These are phyloP conservation scores for Candida anutae DNA, from an alignment of 1,139 yeast species.

Conservation along the genomic window DNA sequence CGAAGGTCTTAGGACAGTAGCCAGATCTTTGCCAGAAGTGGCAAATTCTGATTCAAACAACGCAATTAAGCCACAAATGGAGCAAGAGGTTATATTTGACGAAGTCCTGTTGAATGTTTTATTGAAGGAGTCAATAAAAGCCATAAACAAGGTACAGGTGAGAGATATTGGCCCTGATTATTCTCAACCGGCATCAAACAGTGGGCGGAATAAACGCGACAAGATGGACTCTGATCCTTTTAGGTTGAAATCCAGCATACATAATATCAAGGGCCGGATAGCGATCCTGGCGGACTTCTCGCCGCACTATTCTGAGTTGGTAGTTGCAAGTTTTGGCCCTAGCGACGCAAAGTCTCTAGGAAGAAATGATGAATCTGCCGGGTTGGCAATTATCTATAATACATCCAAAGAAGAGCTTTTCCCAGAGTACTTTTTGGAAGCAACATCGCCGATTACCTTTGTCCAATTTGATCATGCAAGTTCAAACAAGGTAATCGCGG, in stretches of 20 bases:
- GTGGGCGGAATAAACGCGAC: not conserved
- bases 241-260: slow-evolving; percentile 1
- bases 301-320: slow-evolving; percentile 30
- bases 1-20: too few relatives aligned
- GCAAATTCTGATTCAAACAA: not conserved
- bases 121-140: slow-evolving; percentile 13
- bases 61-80: not conserved
- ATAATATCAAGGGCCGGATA: slow-evolving; percentile 7
- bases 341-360: not conserved
- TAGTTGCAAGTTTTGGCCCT: slow-evolving; percentile 26
- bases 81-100: slow-evolving; percentile 2
- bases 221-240: slow-evolving; percentile 2
- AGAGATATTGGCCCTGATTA: slow-evolving; percentile 6
- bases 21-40: not conserved
- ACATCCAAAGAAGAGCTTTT: slow-evolving; percentile 5
- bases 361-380: slow-evolving; percentile 20
- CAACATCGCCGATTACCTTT: slow-evolving; percentile 34
- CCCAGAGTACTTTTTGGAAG: slow-evolving; percentile 45
- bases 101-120: slow-evolving; percentile 8
- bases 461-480: slow-evolving; percentile 30
- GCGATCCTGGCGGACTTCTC: slow-evolving; percentile 36
- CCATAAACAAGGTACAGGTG: slow-evolving; percentile 9
- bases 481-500: slow-evolving; percentile 26
- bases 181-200: not conserved
- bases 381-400: slow-evolving; percentile 21